Evolutionary conservation across 495 filamentous ascomycete species (phyloP).

Genomic region (Annulohypoxylon bovei): DNA sequence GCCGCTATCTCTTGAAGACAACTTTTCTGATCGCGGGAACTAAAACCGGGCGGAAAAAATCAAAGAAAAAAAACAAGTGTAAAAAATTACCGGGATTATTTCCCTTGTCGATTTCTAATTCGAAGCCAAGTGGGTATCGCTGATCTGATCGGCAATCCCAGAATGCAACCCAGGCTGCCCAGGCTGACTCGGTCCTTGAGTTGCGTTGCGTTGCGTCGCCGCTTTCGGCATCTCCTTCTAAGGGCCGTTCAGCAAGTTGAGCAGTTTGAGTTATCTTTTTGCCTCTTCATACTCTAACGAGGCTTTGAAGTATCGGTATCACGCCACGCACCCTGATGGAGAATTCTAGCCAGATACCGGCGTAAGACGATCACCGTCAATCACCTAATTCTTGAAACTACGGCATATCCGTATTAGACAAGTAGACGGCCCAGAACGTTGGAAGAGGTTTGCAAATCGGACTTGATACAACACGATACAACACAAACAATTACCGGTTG

Average conservation of each 20-base stretch:
- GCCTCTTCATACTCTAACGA: not conserved
- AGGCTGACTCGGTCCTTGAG: slow-evolving; percentile 32
- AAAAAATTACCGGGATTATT: slow-evolving; percentile 1
- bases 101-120: slow-evolving; percentile 1
- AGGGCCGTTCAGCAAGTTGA: not conserved
- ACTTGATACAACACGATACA: slow-evolving; percentile 20
- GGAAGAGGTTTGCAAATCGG: slow-evolving; percentile 1
- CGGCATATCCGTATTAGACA: slow-evolving; percentile 25
- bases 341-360: slow-evolving; percentile 30
- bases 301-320: slow-evolving; percentile 17
- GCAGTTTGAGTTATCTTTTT: slow-evolving; percentile 4
- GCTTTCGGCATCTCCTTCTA: slow-evolving; percentile 38
- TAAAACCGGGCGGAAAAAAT: not conserved
- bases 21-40: not conserved
- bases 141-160: slow-evolving; percentile 39
- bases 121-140: slow-evolving; percentile 14
- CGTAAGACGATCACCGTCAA: slow-evolving; percentile 21
- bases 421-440: slow-evolving; percentile 30
- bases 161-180: slow-evolving; percentile 13
- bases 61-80: not conserved
- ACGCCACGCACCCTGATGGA: slow-evolving; percentile 29
- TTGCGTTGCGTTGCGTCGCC: slow-evolving; percentile 23
- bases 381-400: slow-evolving; percentile 18
- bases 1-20: not conserved
- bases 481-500: slow-evolving; percentile 29